Evolutionary conservation across 2,329 filamentous ascomycete genomes (phyloP).

Genomic region (Macrophomina tecta): DNA sequence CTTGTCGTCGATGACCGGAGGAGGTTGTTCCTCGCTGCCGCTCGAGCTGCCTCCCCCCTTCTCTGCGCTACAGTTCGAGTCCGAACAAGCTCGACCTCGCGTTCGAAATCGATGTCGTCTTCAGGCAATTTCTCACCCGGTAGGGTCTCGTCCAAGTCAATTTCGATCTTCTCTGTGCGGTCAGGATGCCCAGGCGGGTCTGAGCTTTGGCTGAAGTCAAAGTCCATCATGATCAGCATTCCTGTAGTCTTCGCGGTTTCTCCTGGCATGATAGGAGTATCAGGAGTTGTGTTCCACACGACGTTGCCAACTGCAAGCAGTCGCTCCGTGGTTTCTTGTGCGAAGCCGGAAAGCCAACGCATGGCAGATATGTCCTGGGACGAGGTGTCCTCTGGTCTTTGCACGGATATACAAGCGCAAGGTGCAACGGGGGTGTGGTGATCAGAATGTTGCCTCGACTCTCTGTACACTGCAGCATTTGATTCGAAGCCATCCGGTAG

Average conservation of each 20-base stretch:
- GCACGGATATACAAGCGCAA: slow-evolving; percentile 45
- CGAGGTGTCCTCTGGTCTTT: slow-evolving; percentile 39
- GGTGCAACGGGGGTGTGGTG: slow-evolving; percentile 43
- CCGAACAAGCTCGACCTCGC: slow-evolving; percentile 48
- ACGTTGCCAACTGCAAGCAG: slow-evolving; percentile 45
- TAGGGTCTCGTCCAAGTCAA: slow-evolving; percentile 45
- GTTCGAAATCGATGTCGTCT: slow-evolving; percentile 48
- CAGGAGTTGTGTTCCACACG: slow-evolving; percentile 22
- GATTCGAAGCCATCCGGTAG: slow-evolving; percentile 37
- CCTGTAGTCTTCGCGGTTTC: slow-evolving; percentile 37
- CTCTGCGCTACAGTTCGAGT: slow-evolving; percentile 46
- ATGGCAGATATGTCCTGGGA: slow-evolving; percentile 46
- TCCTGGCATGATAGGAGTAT: slow-evolving; percentile 24
- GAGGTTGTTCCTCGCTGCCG: slow-evolving; percentile 35
- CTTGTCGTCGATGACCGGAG: slow-evolving; percentile 40
- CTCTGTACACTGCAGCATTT: slow-evolving; percentile 39
- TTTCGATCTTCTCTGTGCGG: slow-evolving; percentile 37
- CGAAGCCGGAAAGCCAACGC: slow-evolving; percentile 42
- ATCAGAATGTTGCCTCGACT: slow-evolving; percentile 33
- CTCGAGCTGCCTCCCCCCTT: slow-evolving; percentile 38
- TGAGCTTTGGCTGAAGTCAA: slow-evolving; percentile 39
- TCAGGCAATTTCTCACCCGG: slow-evolving; percentile 47
- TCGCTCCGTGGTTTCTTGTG: slow-evolving; percentile 38
- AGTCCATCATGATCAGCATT: slow-evolving; percentile 47
- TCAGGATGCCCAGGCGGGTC: slow-evolving; percentile 31